phyloP scores from a whole-genome alignment of 1,284 basidiomycete species.

The Wallemia hederae region DNA sequence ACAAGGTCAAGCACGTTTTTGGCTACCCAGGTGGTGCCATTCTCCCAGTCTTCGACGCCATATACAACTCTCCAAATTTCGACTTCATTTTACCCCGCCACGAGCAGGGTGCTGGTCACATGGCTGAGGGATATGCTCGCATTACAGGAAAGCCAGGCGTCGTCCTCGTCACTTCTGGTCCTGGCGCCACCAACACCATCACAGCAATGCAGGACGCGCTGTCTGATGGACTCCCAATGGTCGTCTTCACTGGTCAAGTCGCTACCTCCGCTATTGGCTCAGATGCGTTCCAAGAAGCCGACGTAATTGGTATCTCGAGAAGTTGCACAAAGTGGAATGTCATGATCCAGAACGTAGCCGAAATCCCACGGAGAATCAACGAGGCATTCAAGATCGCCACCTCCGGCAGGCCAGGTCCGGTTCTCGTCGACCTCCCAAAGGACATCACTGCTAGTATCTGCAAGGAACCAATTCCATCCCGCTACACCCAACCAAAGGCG shows the following conservation, averaged over 20 bases:
- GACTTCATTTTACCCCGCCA: conserved; percentile 86
- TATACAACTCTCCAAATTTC: conserved; percentile 84
- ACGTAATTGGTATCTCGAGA: conserved; percentile 80
- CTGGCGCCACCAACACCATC: conserved; percentile 89
- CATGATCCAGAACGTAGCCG: conserved; percentile 91
- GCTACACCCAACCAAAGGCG: conserved; percentile 56
- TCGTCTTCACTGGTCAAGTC: conserved; percentile 92
- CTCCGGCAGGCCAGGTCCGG: conserved; percentile 81
- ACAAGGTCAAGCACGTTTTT: conserved; percentile 86
- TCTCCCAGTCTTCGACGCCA: conserved; percentile 94
- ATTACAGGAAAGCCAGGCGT: conserved; percentile 94
- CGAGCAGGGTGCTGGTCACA: conserved; percentile 94
- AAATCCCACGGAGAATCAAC: conserved; percentile 80
- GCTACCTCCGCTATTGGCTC: conserved; percentile 93
- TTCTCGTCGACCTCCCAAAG: conserved; percentile 90
- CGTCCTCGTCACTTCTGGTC: conserved; percentile 88
- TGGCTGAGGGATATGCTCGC: conserved; percentile 93
- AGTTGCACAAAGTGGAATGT: conserved; percentile 99
- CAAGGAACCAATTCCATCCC: conserved; percentile 56
- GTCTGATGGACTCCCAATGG: conserved; percentile 72
- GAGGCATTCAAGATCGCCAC: conserved; percentile 99
- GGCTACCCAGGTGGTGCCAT: conserved; percentile 96
- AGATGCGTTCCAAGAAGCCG: conserved; percentile 95
- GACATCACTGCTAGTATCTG: conserved; percentile 85
- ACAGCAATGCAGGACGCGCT: conserved; percentile 96